Evolutionary conservation across 768 basidiomycete genomes (phyloP).

Genomic region (Gymnopilus dilepis): DNA sequence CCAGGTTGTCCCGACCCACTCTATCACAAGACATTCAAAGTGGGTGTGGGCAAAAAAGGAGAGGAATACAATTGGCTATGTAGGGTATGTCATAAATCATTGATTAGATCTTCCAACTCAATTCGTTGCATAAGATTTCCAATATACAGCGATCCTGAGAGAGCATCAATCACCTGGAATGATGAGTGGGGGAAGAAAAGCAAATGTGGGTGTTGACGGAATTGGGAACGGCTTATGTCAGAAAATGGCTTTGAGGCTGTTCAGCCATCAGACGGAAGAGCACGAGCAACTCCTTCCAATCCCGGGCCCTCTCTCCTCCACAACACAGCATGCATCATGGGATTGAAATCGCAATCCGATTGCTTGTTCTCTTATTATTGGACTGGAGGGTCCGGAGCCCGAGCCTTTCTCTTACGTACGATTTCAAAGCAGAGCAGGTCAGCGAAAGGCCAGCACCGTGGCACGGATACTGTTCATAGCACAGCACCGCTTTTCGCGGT

Average conservation of each 20-base stretch:
- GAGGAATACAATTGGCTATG: background rate
- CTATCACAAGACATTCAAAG: constrained; percentile 6
- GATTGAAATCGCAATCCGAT: constrained; percentile 1
- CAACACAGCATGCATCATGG: constrained; percentile 11
- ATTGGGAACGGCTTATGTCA: background rate
- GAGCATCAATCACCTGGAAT: constrained; percentile 7
- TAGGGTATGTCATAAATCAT: constrained; percentile 1
- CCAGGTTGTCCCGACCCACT: constrained; percentile 3
- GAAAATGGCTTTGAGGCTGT: constrained; percentile 7
- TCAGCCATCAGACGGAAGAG: background rate
- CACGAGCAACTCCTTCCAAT: constrained; percentile 5
- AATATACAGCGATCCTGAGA: constrained; percentile 3
- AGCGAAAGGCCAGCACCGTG: background rate
- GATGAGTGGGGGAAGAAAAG: background rate
- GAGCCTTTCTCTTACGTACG: constrained; percentile 1
- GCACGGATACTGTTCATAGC: background rate
- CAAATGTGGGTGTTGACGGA: constrained; percentile 1
- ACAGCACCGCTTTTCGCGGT: constrained; percentile 14
- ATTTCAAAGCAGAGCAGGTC: constrained; percentile 2
- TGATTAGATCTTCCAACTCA: constrained; percentile 13
- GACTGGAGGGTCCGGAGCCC: background rate
- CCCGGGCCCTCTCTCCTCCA: background rate
- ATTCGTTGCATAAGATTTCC: background rate
- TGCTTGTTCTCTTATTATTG: constrained; percentile 3
- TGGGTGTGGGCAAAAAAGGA: background rate